A percentile compares a stretch with the other conserved stretches of the same genome.
Conservation (phyloP, 257 asterid genomes). For the Ophiorrhiza pumila region DNA sequence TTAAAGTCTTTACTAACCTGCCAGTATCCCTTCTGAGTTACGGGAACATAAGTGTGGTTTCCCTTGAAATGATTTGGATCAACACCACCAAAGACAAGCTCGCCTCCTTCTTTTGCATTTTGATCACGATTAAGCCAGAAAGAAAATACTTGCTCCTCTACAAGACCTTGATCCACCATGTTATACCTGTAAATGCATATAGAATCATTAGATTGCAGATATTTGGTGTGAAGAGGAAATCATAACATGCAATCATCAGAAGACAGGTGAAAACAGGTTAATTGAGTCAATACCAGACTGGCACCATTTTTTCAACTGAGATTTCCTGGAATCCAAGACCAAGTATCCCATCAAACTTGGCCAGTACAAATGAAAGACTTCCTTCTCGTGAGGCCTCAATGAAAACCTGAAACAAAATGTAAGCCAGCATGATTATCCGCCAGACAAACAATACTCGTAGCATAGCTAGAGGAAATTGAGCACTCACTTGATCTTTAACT, state of each 20-base stretch:
- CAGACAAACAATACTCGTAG: neutral
- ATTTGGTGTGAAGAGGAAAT: too few relatives aligned
- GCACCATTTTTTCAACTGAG: conserved; percentile 71
- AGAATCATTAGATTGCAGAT: neutral
- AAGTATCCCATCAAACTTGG: conserved; percentile 84
- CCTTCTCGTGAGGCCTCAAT: conserved; percentile 83
- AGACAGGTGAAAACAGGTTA: neutral
- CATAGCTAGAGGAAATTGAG: conserved; percentile 3
- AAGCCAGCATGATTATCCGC: neutral
- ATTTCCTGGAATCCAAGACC: conserved; percentile 98
- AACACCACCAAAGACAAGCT: conserved; percentile 84
- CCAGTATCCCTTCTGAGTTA: conserved; percentile 88
- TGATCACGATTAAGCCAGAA: conserved; percentile 83
- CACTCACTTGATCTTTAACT: conserved; percentile 80
- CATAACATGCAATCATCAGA: neutral
- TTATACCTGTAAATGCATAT: conserved; percentile 49
- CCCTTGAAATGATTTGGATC: conserved; percentile 76
- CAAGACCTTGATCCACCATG: conserved; percentile 78
- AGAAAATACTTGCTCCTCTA: conserved; percentile 66
- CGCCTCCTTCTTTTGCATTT: conserved; percentile 74
- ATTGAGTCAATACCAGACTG: conserved; percentile 64
- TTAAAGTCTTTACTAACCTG: conserved; percentile 45
- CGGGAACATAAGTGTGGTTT: conserved; percentile 67
- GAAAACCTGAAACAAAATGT: conserved; percentile 49
- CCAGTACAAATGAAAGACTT: conserved; percentile 66